A percentile compares a stretch with the other conserved stretches of the same genome.
These are phyloP conservation scores for Blastobotrys buckinghamii DNA, from an alignment of 1,139 yeast genomes.

Conservation along the genomic window DNA sequence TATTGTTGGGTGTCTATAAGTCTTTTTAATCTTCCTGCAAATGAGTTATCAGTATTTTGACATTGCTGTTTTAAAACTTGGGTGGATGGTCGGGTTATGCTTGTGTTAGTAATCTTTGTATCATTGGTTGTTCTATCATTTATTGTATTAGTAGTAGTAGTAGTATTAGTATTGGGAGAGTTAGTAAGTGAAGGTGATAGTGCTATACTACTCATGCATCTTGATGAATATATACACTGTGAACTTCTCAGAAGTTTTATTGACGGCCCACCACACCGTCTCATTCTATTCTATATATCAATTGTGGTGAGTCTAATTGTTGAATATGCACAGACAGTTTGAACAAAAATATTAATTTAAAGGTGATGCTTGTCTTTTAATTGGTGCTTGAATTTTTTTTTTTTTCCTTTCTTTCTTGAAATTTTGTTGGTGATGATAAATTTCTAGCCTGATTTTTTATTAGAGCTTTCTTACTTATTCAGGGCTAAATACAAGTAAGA, in stretches of 20 bases:
- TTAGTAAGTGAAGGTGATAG: background rate
- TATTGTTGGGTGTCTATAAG: constrained; percentile 10
- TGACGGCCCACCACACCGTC: constrained; percentile 16
- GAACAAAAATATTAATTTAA: background rate
- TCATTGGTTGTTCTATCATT: background rate
- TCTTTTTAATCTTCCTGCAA: background rate
- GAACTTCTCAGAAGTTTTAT: constrained; percentile 14
- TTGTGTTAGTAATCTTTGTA: too few species aligned
- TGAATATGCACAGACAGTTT: background rate
- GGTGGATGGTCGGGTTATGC: too few species aligned
- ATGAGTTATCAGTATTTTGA: background rate
- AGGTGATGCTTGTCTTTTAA: background rate
- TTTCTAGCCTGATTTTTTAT: too few species aligned
- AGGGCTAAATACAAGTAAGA: too few species aligned
- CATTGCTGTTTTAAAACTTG: too few species aligned
- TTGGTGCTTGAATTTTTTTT: background rate
- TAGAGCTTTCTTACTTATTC: too few species aligned
- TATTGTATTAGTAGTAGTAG: background rate
- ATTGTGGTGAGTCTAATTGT: background rate
- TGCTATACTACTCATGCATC: background rate
- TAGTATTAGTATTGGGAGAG: background rate
- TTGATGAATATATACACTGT: background rate
- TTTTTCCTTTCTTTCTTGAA: background rate
- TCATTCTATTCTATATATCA: constrained; percentile 1
- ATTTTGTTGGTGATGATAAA: background rate